Percentiles rank a stretch among this genome's conserved stretches.
Conservation (phyloP, 192 early-diverging fungal genomes). For the Phycomyces nitens region DNA sequence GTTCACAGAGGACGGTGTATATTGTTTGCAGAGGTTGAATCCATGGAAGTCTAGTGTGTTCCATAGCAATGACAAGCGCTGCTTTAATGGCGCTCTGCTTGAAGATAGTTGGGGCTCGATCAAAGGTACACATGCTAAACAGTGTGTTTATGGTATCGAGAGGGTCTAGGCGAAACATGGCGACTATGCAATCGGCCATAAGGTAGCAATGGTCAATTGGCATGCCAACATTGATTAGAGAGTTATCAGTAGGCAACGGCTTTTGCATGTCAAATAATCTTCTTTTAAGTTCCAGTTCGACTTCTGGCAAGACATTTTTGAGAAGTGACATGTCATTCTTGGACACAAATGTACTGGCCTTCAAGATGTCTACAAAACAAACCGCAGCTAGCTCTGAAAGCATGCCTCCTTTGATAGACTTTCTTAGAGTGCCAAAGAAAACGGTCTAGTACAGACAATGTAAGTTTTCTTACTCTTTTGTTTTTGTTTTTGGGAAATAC, state of each 20-base stretch:
- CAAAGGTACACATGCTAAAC: slow-evolving; percentile 63
- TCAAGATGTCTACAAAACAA: slow-evolving; percentile 72
- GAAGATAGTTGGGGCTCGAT: slow-evolving; percentile 64
- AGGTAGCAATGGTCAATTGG: slow-evolving; percentile 65
- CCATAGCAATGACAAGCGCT: slow-evolving; percentile 63
- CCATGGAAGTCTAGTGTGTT: slow-evolving; percentile 61
- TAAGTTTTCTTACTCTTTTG: neutral
- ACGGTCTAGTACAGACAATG: slow-evolving; percentile 32
- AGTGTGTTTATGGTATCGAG: slow-evolving; percentile 64
- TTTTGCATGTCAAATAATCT: slow-evolving; percentile 58
- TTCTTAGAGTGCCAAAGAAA: slow-evolving; percentile 53
- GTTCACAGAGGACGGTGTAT: slow-evolving; percentile 54
- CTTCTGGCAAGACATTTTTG: slow-evolving; percentile 57
- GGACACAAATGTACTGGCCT: slow-evolving; percentile 61
- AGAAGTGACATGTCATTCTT: slow-evolving; percentile 58
- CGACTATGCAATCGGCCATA: slow-evolving; percentile 66
- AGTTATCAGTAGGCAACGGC: slow-evolving; percentile 24
- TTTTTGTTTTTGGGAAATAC: neutral
- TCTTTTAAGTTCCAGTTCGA: slow-evolving; percentile 71
- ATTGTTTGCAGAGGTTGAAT: slow-evolving; percentile 53
- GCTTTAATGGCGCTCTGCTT: slow-evolving; percentile 75
- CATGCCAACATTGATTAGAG: slow-evolving; percentile 35
- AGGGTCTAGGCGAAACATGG: slow-evolving; percentile 71
- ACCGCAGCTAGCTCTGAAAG: slow-evolving; percentile 61
- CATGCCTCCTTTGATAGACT: slow-evolving; percentile 47